A percentile compares a stretch with the other conserved stretches of the same genome.
Conservation (phyloP, 2,329 filamentous ascomycete species). For the Dothistroma pini region DNA sequence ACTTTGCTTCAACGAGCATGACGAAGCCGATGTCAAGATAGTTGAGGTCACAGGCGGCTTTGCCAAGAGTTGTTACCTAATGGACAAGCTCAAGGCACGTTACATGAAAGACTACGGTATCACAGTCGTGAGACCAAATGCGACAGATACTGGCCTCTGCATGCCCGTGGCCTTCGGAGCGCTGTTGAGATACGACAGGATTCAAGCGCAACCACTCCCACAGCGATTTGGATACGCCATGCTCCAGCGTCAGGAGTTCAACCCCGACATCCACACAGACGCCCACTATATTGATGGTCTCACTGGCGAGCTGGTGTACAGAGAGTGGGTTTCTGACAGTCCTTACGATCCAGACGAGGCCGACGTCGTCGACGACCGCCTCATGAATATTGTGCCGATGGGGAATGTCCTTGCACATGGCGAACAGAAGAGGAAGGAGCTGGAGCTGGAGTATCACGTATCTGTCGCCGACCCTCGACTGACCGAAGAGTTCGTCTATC, state of each 20-base stretch:
- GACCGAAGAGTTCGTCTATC: conserved; percentile 9
- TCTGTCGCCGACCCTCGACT: conserved; percentile 3
- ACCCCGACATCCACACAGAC: conserved; percentile 8
- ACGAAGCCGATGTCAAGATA: conserved; percentile 5
- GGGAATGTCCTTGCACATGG: no score
- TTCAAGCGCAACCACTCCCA: conserved; percentile 7
- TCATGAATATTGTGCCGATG: conserved; percentile 7
- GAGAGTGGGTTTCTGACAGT: no score
- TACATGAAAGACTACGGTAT: conserved; percentile 6
- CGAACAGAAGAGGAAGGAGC: no score
- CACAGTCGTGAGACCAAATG: conserved; percentile 6
- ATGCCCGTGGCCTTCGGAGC: conserved; percentile 13
- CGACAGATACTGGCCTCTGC: not conserved
- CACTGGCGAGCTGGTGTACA: no score
- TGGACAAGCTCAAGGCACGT: conserved; percentile 1
- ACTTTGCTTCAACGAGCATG: no score
- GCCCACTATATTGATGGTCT: not conserved
- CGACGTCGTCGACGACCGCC: conserved; percentile 13
- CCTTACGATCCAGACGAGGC: not conserved
- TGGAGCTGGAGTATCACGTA: not conserved
- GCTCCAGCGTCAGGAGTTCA: conserved; percentile 7
- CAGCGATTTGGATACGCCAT: conserved; percentile 11
- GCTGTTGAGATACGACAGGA: conserved; percentile 10
- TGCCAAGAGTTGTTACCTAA: conserved; percentile 11
- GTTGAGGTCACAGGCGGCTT: conserved; percentile 12